These are phyloP conservation scores for Epichloe coenophiala DNA, from an alignment of 2,329 filamentous ascomycete species.

Conservation along the genomic window DNA sequence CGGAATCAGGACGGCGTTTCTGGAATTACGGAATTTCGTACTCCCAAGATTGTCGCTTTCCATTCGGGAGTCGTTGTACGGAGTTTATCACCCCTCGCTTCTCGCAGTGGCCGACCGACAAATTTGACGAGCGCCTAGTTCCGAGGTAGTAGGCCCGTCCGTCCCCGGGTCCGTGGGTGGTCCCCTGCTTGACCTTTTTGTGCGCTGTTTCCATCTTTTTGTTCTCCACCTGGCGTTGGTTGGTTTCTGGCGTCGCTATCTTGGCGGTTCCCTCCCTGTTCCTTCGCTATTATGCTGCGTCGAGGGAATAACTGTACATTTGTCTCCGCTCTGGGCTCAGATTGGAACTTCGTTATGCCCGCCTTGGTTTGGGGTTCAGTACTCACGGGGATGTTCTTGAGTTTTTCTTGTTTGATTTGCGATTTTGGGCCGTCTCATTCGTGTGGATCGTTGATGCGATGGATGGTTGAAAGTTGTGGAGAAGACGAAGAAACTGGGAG, in stretches of 20 bases:
- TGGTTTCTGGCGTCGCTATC: neutral
- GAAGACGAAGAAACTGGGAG: neutral
- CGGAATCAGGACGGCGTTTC: slow-evolving; percentile 15
- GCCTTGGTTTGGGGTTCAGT: neutral
- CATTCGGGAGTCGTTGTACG: slow-evolving; percentile 28
- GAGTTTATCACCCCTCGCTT: slow-evolving; percentile 16
- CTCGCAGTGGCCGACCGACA: slow-evolving; percentile 33
- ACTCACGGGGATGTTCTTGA: neutral
- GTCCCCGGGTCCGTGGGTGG: neutral
- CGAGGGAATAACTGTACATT: too few species aligned
- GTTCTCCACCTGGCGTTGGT: slow-evolving; percentile 4
- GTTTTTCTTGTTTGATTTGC: neutral
- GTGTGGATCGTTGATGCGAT: neutral
- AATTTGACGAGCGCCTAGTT: slow-evolving; percentile 26
- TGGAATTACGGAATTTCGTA: slow-evolving; percentile 17
- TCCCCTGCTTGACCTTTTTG: slow-evolving; percentile 18
- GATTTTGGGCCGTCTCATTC: neutral
- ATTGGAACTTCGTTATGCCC: neutral
- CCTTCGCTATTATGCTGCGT: too few species aligned
- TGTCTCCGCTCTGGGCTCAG: neutral
- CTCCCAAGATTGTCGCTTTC: slow-evolving; percentile 33
- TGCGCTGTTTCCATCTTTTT: slow-evolving; percentile 8
- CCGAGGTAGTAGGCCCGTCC: slow-evolving; percentile 4
- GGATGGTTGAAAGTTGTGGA: neutral
- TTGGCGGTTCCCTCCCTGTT: too few species aligned